Percentiles rank a stretch among this genome's conserved stretches.
These are phyloP conservation scores for Penicillium sp. DNA, from an alignment of 2,329 filamentous ascomycete species.

Conservation along the genomic window DNA sequence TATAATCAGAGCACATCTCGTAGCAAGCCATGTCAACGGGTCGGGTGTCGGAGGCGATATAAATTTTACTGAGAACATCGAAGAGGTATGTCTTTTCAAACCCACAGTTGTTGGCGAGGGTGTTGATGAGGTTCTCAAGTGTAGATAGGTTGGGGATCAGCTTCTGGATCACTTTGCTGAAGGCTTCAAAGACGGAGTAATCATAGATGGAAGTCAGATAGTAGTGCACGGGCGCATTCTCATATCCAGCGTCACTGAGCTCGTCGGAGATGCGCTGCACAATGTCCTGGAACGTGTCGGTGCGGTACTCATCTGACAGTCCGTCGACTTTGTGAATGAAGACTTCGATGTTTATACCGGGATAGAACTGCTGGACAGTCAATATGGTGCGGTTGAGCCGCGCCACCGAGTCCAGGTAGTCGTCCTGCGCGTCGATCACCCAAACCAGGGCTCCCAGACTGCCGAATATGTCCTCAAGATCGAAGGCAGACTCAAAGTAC, in stretches of 20 bases:
- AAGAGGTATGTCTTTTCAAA: constrained; percentile 98
- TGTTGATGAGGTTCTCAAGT: constrained; percentile 86
- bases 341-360: constrained; percentile 91
- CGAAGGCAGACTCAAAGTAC: constrained; percentile 79
- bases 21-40: constrained; percentile 93
- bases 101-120: constrained; percentile 81
- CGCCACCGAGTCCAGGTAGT: constrained; percentile 84
- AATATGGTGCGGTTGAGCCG: constrained; percentile 82
- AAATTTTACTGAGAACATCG: constrained; percentile 95
- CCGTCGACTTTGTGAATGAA: constrained; percentile 99
- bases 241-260: constrained; percentile 81
- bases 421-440: constrained; percentile 97
- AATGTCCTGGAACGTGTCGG: constrained; percentile 92
- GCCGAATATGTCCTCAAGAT: constrained; percentile 87
- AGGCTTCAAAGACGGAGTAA: constrained; percentile 95
- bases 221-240: constrained; percentile 87
- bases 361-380: constrained; percentile 77
- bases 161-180: constrained; percentile 97
- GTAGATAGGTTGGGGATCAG: constrained; percentile 87
- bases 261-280: constrained; percentile 95
- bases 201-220: constrained; percentile 98
- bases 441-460: constrained; percentile 91
- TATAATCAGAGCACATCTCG: constrained; percentile 97
- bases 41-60: constrained; percentile 89
- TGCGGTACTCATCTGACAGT: constrained; percentile 91